Percentiles rank a stretch among this genome's conserved stretches.
Conservation (phyloP, 345 rosid species). For the Bruguiera parviflora region DNA sequence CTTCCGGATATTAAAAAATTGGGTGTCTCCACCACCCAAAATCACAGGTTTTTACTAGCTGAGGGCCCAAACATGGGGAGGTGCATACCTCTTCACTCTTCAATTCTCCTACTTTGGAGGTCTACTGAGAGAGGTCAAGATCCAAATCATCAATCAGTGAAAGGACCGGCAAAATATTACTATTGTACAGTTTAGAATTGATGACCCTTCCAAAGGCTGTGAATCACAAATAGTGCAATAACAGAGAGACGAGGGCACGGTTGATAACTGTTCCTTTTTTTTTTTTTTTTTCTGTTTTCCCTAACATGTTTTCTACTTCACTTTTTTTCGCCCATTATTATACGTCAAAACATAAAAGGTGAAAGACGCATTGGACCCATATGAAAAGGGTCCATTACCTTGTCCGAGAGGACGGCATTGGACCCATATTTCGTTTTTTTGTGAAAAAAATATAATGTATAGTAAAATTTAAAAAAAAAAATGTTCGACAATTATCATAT, state of each 20-base stretch:
- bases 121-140: not conserved
- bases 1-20: not conserved
- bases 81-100: not conserved
- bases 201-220: not conserved
- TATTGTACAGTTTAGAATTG: not conserved
- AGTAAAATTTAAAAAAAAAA: too few relatives aligned
- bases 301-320: not conserved
- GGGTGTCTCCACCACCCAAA: not conserved
- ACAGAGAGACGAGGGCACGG: not conserved
- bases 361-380: constrained; percentile 32
- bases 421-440: too few relatives aligned
- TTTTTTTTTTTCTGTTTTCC: not conserved
- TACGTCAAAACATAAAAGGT: not conserved
- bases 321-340: not conserved
- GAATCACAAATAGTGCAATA: not conserved
- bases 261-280: not conserved
- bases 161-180: not conserved
- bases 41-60: not conserved
- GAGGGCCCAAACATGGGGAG: constrained; percentile 1
- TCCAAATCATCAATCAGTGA: not conserved
- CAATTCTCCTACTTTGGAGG: not conserved
- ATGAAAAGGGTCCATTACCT: constrained; percentile 1
- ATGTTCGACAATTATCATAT: too few relatives aligned
- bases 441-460: too few relatives aligned
- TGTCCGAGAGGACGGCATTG: too few relatives aligned